Evolutionary conservation across 768 basidiomycete species (phyloP).

Genomic region (Naganishia kalamii): DNA sequence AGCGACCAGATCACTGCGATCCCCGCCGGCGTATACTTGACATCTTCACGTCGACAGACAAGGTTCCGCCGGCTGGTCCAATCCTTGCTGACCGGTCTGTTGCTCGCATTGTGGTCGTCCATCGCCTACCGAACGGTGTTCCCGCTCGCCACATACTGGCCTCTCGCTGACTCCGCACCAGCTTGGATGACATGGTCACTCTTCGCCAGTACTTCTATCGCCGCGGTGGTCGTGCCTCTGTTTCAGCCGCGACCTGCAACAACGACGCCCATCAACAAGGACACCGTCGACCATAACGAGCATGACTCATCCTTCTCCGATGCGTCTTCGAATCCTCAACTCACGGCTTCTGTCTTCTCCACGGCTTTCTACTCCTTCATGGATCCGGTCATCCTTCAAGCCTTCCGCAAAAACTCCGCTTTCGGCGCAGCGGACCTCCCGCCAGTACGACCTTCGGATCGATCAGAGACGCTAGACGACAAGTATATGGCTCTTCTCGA

Average conservation of each 20-base stretch:
- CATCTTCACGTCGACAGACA: neutral
- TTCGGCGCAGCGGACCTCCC: slow-evolving; percentile 48
- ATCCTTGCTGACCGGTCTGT: neutral
- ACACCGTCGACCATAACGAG: neutral
- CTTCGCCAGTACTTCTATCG: slow-evolving; percentile 50
- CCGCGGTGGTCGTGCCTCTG: slow-evolving; percentile 54
- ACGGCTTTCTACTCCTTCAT: slow-evolving; percentile 54
- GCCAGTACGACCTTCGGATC: slow-evolving; percentile 51
- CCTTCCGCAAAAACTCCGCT: slow-evolving; percentile 37
- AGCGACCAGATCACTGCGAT: neutral
- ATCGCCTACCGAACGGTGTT: slow-evolving; percentile 55
- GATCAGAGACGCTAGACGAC: slow-evolving; percentile 39
- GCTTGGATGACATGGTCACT: slow-evolving; percentile 56
- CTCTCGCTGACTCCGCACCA: slow-evolving; percentile 47
- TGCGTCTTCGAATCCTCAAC: slow-evolving; percentile 49
- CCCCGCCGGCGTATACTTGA: neutral
- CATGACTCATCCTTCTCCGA: slow-evolving; percentile 44
- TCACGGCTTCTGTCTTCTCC: slow-evolving; percentile 53
- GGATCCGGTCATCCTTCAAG: slow-evolving; percentile 48
- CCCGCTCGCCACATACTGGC: slow-evolving; percentile 56
- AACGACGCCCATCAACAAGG: slow-evolving; percentile 50
- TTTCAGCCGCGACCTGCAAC: slow-evolving; percentile 59
- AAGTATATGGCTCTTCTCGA: slow-evolving; percentile 46
- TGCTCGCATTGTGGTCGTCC: slow-evolving; percentile 52
- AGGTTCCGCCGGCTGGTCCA: slow-evolving; percentile 5